Conservation (phyloP, 179 eudicot species). For the Patellifolia procumbens region DNA sequence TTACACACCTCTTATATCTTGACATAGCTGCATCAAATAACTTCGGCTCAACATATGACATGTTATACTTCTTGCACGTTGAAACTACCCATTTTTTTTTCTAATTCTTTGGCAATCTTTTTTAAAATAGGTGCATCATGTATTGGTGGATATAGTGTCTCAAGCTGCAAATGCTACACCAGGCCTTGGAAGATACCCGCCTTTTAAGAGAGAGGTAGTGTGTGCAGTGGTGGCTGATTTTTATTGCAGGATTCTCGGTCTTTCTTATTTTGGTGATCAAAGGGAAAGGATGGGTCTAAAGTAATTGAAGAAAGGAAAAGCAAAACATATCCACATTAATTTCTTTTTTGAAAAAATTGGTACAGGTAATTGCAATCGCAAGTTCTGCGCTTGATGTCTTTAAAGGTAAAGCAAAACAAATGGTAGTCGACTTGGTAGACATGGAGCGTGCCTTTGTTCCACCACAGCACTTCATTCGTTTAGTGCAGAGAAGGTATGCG, state of each 20-base stretch:
- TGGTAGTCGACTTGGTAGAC: constrained; percentile 98
- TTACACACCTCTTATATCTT: too few species aligned
- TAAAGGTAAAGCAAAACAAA: constrained; percentile 88
- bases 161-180: constrained; percentile 98
- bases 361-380: constrained; percentile 90
- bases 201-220: constrained; percentile 95
- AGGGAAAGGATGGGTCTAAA: neutral
- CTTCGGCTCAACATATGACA: neutral
- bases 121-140: constrained; percentile 83
- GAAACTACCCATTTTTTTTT: neutral
- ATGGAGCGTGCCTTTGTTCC: constrained; percentile 99
- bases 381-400: constrained; percentile 84
- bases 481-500: constrained; percentile 97
- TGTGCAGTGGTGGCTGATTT: constrained; percentile 1
- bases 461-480: constrained; percentile 98
- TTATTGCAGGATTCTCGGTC: neutral
- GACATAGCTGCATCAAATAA: neutral
- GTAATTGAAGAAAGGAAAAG: neutral
- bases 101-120: constrained; percentile 19
- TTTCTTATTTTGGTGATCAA: neutral
- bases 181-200: constrained; percentile 98
- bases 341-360: constrained; percentile 13
- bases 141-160: constrained; percentile 87
- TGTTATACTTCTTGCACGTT: neutral
- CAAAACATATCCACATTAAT: too few species aligned